Evolutionary conservation across 108 stramenopile genomes (phyloP).

Genomic region (Skeletonema tropicum): DNA sequence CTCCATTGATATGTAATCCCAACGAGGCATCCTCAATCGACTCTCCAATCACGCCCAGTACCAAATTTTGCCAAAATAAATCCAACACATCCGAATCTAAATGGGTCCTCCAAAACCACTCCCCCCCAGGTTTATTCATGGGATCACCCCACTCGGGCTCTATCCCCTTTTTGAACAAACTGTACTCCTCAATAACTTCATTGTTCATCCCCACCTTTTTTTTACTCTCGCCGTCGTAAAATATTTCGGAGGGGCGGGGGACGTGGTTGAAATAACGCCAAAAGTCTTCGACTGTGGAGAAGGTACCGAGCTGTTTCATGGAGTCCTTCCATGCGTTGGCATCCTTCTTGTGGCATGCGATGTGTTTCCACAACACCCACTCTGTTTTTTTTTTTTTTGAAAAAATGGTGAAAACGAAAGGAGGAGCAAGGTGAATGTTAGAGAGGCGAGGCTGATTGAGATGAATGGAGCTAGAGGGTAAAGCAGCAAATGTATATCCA

Average conservation of each 20-base stretch:
- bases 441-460: no score
- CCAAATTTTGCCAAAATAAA: conserved; percentile 90
- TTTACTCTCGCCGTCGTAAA: conserved; percentile 84
- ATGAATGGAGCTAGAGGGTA: no score
- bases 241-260: conserved; percentile 81
- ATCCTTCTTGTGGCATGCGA: conserved; percentile 60
- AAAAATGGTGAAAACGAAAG: no score
- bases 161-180: conserved; percentile 94
- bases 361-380: conserved; percentile 92
- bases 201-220: conserved; percentile 76
- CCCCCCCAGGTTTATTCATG: conserved; percentile 85
- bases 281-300: conserved; percentile 90
- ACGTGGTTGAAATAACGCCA: conserved; percentile 91
- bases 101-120: conserved; percentile 86
- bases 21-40: conserved; percentile 79
- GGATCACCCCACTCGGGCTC: conserved; percentile 96
- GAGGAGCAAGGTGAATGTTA: no score
- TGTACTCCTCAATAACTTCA: conserved; percentile 89
- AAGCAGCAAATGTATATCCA: no score
- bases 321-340: conserved; percentile 83
- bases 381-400: conserved; percentile 39
- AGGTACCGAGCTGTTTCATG: conserved; percentile 83
- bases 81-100: conserved; percentile 81
- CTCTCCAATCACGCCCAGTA: conserved; percentile 87
- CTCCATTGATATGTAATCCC: conserved; percentile 83